Evolutionary conservation across 148 eudicot species (phyloP).

Genomic region (Gaultheria prostrata): DNA sequence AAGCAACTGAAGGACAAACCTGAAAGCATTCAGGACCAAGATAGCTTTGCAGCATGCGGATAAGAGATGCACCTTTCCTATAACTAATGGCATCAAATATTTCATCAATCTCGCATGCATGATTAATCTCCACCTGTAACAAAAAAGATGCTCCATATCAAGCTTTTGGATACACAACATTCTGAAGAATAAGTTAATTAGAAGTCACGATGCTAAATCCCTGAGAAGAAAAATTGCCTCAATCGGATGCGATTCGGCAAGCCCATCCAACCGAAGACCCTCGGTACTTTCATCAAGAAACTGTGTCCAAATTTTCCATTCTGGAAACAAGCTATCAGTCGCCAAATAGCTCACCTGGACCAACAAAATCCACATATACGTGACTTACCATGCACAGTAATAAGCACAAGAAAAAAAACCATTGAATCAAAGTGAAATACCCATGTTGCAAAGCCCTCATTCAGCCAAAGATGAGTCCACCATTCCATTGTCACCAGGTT

Average conservation of each 20-base stretch:
- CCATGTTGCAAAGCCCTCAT: constrained; percentile 43
- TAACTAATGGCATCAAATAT: constrained; percentile 31
- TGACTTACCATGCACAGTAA: neutral
- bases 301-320: constrained; percentile 40
- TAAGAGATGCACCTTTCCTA: constrained; percentile 31
- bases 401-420: neutral
- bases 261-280: constrained; percentile 32
- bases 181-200: constrained; percentile 2
- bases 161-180: neutral
- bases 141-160: constrained; percentile 5
- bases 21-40: constrained; percentile 30
- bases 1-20: constrained; percentile 18
- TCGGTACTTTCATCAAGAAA: constrained; percentile 23
- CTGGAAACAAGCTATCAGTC: constrained; percentile 31
- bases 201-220: neutral
- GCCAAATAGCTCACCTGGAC: constrained; percentile 35
- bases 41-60: constrained; percentile 30
- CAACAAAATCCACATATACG: neutral
- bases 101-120: constrained; percentile 29
- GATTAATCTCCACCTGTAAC: constrained; percentile 30
- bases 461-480: constrained; percentile 49
- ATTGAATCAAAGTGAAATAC: constrained; percentile 9
- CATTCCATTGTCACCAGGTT: constrained; percentile 44
- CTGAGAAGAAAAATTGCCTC: constrained; percentile 23
- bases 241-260: constrained; percentile 36